These are phyloP conservation scores for Zygotorulaspora florentina DNA, from an alignment of 805 yeast genomes.

Conservation along the genomic window DNA sequence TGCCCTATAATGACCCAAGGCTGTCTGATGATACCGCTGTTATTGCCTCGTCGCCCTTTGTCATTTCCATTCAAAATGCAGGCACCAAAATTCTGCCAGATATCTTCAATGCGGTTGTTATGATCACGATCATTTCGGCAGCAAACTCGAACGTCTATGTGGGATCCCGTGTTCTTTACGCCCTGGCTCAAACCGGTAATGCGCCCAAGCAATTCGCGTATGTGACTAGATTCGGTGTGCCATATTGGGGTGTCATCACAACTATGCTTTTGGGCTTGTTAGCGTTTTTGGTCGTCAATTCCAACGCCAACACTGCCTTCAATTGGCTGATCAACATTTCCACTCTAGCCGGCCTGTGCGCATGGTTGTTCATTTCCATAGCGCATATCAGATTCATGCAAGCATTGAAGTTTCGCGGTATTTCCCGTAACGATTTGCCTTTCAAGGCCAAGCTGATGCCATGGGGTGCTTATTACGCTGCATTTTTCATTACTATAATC, in stretches of 20 bases:
- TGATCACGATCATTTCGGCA: constrained; percentile 65
- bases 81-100: constrained; percentile 65
- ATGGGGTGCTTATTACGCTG: constrained; percentile 56
- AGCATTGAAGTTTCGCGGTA: constrained; percentile 55
- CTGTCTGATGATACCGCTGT: constrained; percentile 35
- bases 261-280: constrained; percentile 56
- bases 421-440: constrained; percentile 60
- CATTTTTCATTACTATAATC: constrained; percentile 49
- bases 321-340: constrained; percentile 64
- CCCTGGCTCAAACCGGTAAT: constrained; percentile 53
- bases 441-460: constrained; percentile 67
- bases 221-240: constrained; percentile 58
- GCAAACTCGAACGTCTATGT: constrained; percentile 74
- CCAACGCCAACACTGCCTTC: constrained; percentile 52
- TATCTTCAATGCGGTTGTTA: constrained; percentile 67
- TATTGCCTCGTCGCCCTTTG: constrained; percentile 60
- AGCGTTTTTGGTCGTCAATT: constrained; percentile 51
- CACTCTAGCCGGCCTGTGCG: constrained; percentile 62
- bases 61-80: constrained; percentile 60
- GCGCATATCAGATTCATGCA: constrained; percentile 61
- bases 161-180: constrained; percentile 64
- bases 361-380: constrained; percentile 59
- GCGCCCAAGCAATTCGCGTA: constrained; percentile 56
- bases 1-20: constrained; percentile 57
- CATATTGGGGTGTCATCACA: constrained; percentile 49